Evolutionary conservation across 257 asterid species (phyloP).

Genomic region (Primulina tabacum): DNA sequence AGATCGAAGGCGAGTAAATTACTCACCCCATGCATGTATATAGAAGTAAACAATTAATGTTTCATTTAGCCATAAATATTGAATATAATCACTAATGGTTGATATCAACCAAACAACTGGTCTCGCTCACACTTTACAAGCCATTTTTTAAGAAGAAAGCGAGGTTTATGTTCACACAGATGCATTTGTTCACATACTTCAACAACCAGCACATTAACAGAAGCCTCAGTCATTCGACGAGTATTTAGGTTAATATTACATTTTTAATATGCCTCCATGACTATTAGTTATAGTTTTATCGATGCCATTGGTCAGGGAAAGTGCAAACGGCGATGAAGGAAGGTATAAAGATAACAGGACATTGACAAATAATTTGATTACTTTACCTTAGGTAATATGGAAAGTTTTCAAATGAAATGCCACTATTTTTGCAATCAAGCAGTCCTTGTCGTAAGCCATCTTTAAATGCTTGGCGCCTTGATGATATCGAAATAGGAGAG

Average conservation of each 20-base stretch:
- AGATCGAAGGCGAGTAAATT: too few relatives aligned
- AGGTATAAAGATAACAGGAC: conserved; percentile 7
- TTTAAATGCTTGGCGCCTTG: conserved; percentile 73
- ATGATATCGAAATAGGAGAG: conserved; percentile 48
- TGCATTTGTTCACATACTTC: background rate
- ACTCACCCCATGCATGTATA: too few relatives aligned
- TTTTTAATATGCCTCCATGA: background rate
- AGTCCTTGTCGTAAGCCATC: conserved; percentile 60
- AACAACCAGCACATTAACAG: background rate
- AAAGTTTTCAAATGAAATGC: conserved; percentile 70
- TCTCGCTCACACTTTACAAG: background rate
- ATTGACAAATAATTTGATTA: background rate
- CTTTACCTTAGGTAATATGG: conserved; percentile 85
- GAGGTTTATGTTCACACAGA: background rate
- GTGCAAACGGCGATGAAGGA: background rate
- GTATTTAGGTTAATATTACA: background rate
- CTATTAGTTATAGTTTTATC: background rate
- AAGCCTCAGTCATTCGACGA: background rate
- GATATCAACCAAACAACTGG: background rate
- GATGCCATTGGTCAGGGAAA: background rate
- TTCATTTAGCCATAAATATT: background rate
- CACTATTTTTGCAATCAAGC: conserved; percentile 52
- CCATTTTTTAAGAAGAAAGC: background rate
- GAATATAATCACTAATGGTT: background rate
- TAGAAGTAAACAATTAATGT: background rate